Percentiles rank a stretch among this genome's conserved stretches.
Evolutionary conservation across 768 basidiomycete species (phyloP).

Genomic region (Coprinellus micaceus): DNA sequence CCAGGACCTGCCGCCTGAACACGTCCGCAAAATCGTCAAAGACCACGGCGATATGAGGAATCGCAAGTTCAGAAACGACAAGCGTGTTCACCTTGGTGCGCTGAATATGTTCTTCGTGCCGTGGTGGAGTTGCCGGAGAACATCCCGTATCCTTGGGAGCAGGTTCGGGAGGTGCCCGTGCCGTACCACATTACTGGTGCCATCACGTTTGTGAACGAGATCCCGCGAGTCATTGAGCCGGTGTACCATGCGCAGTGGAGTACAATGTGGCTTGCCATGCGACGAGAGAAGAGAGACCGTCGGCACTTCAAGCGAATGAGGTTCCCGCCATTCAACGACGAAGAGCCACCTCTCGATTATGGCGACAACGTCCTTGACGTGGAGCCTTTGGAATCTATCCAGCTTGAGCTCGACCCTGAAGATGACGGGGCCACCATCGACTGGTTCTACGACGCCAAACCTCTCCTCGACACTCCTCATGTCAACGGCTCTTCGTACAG

Average conservation of each 20-base stretch:
- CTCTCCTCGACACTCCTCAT: conserved; percentile 87
- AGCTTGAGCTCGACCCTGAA: conserved; percentile 87
- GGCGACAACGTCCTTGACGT: conserved; percentile 98
- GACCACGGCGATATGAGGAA: conserved; percentile 99
- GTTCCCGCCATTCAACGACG: conserved; percentile 98
- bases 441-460: conserved; percentile 99
- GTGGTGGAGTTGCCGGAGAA: conserved; percentile 99
- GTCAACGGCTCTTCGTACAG: conserved; percentile 89
- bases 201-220: conserved; percentile 98
- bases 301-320: conserved; percentile 99
- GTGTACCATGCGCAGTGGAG: conserved; percentile 99
- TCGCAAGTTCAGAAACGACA: conserved; percentile 98
- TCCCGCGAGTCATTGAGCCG: conserved; percentile 94
- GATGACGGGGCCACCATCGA: conserved; percentile 91
- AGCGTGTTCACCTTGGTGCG: conserved; percentile 97
- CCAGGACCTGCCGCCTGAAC: conserved; percentile 93
- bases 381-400: conserved; percentile 96
- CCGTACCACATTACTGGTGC: conserved; percentile 99
- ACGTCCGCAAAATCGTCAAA: conserved; percentile 98
- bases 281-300: conserved; percentile 96
- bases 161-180: conserved; percentile 98
- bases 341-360: conserved; percentile 98
- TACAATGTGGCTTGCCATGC: conserved; percentile 99
- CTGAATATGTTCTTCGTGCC: conserved; percentile 97
- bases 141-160: conserved; percentile 97